These are phyloP conservation scores for Fulvia fulva DNA, from an alignment of 2,329 filamentous ascomycete genomes.

Conservation along the genomic window DNA sequence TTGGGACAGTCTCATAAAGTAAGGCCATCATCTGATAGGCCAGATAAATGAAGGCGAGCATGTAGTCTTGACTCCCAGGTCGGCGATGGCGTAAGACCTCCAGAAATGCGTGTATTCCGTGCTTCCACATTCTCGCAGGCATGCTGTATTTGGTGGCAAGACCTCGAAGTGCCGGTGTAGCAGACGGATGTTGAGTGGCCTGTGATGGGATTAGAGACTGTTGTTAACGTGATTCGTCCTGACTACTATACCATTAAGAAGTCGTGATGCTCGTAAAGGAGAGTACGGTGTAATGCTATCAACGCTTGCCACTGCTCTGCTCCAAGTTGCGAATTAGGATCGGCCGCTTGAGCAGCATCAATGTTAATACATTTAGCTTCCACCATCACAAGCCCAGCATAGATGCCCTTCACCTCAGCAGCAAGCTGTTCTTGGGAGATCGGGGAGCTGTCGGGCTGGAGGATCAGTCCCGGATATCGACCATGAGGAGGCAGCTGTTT, in stretches of 20 bases:
- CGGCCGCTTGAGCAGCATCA: constrained; percentile 58
- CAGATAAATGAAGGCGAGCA: constrained; percentile 85
- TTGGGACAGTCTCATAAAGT: constrained; percentile 76
- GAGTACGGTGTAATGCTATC: constrained; percentile 73
- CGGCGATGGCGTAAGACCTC: constrained; percentile 62
- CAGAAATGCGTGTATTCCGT: constrained; percentile 64
- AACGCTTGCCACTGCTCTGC: constrained; percentile 78
- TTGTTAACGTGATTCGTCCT: not conserved
- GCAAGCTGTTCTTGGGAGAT: constrained; percentile 77
- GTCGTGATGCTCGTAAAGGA: constrained; percentile 46
- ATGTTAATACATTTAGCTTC: constrained; percentile 85
- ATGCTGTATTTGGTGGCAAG: constrained; percentile 81
- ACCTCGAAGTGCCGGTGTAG: constrained; percentile 61
- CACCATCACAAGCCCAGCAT: constrained; percentile 78
- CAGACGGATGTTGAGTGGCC: constrained; percentile 79
- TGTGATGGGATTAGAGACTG: constrained; percentile 1
- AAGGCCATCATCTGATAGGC: constrained; percentile 88
- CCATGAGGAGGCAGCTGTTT: constrained; percentile 6
- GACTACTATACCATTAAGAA: constrained; percentile 54
- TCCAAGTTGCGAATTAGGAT: constrained; percentile 50
- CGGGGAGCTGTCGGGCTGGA: constrained; percentile 26
- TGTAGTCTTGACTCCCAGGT: constrained; percentile 76
- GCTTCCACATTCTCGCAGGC: constrained; percentile 91
- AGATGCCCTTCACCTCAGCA: constrained; percentile 78
- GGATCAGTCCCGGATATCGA: constrained; percentile 17